These are phyloP conservation scores for Plantago coronopus DNA, from an alignment of 305 asterid genomes.

Conservation along the genomic window DNA sequence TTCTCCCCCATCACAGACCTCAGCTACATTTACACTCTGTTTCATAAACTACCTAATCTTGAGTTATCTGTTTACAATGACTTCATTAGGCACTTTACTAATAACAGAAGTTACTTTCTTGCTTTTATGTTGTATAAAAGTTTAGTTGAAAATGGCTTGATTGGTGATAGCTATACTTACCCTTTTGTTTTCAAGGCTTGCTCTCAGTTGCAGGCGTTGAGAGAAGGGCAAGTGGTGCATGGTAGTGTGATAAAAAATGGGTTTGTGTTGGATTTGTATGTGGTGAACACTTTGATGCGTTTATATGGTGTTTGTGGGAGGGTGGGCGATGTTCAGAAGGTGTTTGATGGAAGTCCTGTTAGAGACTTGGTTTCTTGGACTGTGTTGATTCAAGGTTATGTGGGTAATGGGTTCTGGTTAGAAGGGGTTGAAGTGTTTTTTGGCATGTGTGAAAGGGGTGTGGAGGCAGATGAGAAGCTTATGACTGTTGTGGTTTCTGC, in stretches of 20 bases:
- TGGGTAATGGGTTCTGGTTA: conserved; percentile 39
- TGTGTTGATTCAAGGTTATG: conserved; percentile 62
- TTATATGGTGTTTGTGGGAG: conserved; percentile 60
- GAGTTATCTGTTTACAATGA: conserved; percentile 26
- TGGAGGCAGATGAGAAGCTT: conserved; percentile 3
- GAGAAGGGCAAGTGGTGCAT: conserved; percentile 49
- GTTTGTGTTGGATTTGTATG: conserved; percentile 57
- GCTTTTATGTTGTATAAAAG: conserved; percentile 25
- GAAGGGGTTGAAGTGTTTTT: not conserved
- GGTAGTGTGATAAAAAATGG: conserved; percentile 34
- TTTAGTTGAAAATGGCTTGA: conserved; percentile 44
- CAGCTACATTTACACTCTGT: conserved; percentile 32
- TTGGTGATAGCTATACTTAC: conserved; percentile 56
- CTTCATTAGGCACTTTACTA: conserved; percentile 25
- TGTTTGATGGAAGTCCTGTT: conserved; percentile 43
- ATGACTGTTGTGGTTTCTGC: conserved; percentile 8
- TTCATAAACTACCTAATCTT: conserved; percentile 25
- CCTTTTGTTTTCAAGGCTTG: conserved; percentile 74
- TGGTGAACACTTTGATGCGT: conserved; percentile 57
- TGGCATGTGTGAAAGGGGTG: not conserved
- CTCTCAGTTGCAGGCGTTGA: conserved; percentile 42
- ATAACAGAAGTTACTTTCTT: conserved; percentile 20
- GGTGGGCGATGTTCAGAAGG: conserved; percentile 34
- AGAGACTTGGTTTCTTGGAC: conserved; percentile 74
- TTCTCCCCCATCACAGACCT: conserved; percentile 25